Percentiles rank a stretch among this genome's conserved stretches.
Evolutionary conservation across 148 eudicot genomes (phyloP).

Genomic region (Chenopodium suecicum): DNA sequence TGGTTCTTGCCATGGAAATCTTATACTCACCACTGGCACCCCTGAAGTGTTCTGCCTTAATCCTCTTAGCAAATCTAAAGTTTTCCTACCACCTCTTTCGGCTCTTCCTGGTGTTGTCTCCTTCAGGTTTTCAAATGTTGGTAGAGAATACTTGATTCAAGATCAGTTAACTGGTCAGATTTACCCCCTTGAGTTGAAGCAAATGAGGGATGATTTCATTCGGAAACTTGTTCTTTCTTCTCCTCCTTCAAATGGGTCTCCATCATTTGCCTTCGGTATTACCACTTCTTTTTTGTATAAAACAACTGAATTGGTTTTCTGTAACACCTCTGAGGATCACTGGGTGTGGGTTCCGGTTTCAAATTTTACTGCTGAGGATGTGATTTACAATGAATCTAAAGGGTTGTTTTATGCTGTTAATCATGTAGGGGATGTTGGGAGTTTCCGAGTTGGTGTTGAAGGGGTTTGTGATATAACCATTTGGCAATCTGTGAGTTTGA

Average conservation of each 20-base stretch:
- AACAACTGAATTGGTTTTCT: slow-evolving; percentile 55
- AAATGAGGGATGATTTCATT: slow-evolving; percentile 56
- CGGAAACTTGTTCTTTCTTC: slow-evolving; percentile 61
- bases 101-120: slow-evolving; percentile 57
- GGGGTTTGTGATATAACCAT: slow-evolving; percentile 33
- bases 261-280: slow-evolving; percentile 48
- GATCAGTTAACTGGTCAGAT: slow-evolving; percentile 17
- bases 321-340: slow-evolving; percentile 37
- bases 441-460: slow-evolving; percentile 34
- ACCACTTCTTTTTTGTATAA: slow-evolving; percentile 18
- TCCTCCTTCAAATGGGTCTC: slow-evolving; percentile 30
- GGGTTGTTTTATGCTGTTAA: slow-evolving; percentile 59
- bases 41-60: slow-evolving; percentile 53
- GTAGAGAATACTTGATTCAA: slow-evolving; percentile 52
- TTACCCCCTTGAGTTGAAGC: slow-evolving; percentile 37
- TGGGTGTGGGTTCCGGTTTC: slow-evolving; percentile 51
- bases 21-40: slow-evolving; percentile 45
- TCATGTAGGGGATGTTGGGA: slow-evolving; percentile 48
- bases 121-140: slow-evolving; percentile 45
- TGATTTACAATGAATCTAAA: slow-evolving; percentile 32
- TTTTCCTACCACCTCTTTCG: slow-evolving; percentile 51
- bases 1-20: slow-evolving; percentile 73
- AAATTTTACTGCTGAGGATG: slow-evolving; percentile 56
- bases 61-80: slow-evolving; percentile 45
- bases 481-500: slow-evolving; percentile 9